Conservation (phyloP, 2,329 filamentous ascomycete genomes). For the Colletotrichum liaoningense region DNA sequence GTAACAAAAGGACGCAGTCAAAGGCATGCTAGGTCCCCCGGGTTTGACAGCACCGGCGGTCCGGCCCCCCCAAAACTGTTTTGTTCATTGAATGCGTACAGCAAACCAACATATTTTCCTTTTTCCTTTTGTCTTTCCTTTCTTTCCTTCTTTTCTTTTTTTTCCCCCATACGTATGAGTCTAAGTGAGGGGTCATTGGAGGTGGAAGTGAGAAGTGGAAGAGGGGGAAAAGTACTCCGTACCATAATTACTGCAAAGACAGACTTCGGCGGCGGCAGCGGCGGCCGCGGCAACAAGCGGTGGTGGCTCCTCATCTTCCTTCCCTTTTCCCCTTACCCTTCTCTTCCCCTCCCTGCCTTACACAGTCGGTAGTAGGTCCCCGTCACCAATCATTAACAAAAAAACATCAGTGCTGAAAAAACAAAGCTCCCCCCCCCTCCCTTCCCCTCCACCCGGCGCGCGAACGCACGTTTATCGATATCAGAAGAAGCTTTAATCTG, state of each 20-base stretch:
- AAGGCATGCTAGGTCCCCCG: constrained; percentile 1
- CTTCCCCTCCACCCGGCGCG: no score
- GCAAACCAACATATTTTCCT: background rate
- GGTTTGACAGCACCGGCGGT: constrained; percentile 13
- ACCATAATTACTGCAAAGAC: no score
- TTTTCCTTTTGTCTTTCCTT: background rate
- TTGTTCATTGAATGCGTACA: no score
- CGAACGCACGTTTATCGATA: background rate
- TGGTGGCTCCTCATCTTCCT: background rate
- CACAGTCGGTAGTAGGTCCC: no score
- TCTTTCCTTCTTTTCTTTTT: background rate
- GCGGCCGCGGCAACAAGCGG: no score
- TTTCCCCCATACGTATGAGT: background rate
- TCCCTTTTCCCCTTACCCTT: background rate
- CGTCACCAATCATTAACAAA: background rate
- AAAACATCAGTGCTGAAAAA: background rate
- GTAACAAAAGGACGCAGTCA: background rate
- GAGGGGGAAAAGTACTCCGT: background rate
- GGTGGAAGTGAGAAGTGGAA: no score
- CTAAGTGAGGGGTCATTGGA: no score
- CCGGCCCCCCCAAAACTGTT: constrained; percentile 6
- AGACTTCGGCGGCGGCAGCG: background rate
- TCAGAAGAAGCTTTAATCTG: background rate
- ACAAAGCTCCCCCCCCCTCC: no score
- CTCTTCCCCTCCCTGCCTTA: background rate